phyloP scores from a whole-genome alignment of 164 flowering plant genomes.

The Amborella trichopoda region DNA sequence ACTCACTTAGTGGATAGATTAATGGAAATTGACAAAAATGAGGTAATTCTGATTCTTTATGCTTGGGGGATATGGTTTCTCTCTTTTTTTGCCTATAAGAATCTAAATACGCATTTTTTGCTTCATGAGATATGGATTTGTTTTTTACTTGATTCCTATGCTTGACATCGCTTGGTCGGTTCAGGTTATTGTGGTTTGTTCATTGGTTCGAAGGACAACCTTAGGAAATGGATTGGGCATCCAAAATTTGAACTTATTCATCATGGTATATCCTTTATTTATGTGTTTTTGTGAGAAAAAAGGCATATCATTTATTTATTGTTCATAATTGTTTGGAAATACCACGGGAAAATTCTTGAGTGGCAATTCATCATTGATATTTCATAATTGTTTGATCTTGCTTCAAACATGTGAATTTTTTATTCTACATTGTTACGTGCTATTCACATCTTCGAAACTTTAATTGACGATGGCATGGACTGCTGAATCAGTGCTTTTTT shows the following conservation, averaged over 20 bases:
- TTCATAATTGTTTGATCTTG: too few species aligned
- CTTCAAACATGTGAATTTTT: too few species aligned
- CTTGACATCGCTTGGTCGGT: background rate
- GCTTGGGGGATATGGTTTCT: background rate
- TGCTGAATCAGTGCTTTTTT: background rate
- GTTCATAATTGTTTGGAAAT: too few species aligned
- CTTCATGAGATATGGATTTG: background rate
- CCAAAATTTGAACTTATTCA: conserved; percentile 2
- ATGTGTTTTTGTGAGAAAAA: too few species aligned
- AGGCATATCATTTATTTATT: too few species aligned
- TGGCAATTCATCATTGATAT: too few species aligned
- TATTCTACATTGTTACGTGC: too few species aligned
- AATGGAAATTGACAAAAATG: conserved; percentile 61
- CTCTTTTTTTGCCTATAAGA: background rate
- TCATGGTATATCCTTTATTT: background rate
- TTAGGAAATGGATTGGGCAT: conserved; percentile 2
- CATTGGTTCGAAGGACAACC: conserved; percentile 1
- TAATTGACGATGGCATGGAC: background rate
- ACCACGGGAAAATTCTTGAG: too few species aligned
- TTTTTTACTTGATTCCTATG: background rate
- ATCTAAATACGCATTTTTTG: background rate
- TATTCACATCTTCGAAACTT: background rate
- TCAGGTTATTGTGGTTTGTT: background rate
- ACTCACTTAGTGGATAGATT: conserved; percentile 56
- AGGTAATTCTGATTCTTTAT: conserved; percentile 19